Base-by-base conservation (phyloP, 2,329 filamentous ascomycete species). In the Xylaria multiplex region DNA sequence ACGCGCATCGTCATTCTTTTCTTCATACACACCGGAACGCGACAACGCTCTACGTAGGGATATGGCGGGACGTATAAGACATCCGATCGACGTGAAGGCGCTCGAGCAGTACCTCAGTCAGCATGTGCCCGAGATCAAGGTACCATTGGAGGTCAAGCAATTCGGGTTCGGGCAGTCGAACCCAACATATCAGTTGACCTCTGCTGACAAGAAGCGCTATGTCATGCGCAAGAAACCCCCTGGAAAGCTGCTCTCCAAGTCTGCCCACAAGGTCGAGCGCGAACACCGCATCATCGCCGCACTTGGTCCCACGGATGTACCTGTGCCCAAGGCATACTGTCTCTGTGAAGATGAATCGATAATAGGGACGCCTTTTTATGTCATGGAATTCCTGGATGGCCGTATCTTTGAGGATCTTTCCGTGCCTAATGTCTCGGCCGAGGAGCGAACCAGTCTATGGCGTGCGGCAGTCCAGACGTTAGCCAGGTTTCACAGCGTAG, bases 121-220 rank as follows among this genome's bases (percentile, higher is more conserved):
- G 68, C 86, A 93, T 81, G 92, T 97, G n/a, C 93, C 93, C 2
- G 86, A 90, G 75, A 93, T 99, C 77, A 88, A 91, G 80, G 86
- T 88, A 14, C 96, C 96, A 0, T 82, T 98, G 70, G 90, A 93
- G 52, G 83, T 98, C 71, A 96, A 97, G 82, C 95, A 98, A 92
- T 99, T 98, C 78, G 93, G 94, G 74, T 98, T 96, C 78, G 96
- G 96, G 66, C 96, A 98, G 81, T 97, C 93, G 65, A 99, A 98
- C 78, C 96, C 96, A 50, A 99, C 96, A 2, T 99, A 98, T 81
- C 93, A 95, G 75, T 85, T 98, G 75, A 97, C 90, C 16, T 89
- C 89, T 59, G 84, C 88, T 70, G 84, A 89, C 76, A 88, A 89
- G 58, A 79, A 83, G 72, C 89, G 90, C 76, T 97, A 90, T 81